Evolutionary conservation across 495 filamentous ascomycete genomes (phyloP), one percentile per base, ranked within the genome.

Genomic region (Penicillium daleae): DNA sequence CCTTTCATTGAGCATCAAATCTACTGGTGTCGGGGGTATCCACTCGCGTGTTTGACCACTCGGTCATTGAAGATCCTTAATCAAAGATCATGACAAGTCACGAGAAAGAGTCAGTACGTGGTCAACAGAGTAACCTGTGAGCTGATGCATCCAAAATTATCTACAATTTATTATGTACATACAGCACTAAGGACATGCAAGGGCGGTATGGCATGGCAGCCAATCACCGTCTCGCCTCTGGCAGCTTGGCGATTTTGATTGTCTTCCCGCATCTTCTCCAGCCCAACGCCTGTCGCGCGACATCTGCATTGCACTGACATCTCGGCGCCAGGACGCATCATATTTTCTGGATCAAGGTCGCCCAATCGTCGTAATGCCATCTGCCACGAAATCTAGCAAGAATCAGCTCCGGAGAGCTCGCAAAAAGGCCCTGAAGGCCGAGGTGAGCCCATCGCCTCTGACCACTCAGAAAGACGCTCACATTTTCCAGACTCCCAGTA

Each of bases 401-500:
- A 95, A 96, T 69, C 90, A 93, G 75, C 84, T 92, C 71, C 83
- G 90, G 72, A 85, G 90, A 71, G 92, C 92, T 32, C 92, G 92
- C 83, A 96, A 92, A 82, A 97, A 96, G 85, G 90, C 90, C 57
- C 83, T 90, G 65, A 91, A 92, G 77, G 57, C 49, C 19, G 66
- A 73, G 64, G 68, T 76, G 65, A 69, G 73, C 22, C 69, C 6
- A 54, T 37, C 17, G 40, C 22, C 48, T 49, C 19, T 50, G 32
- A 26, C n/a, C 39, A 26, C 27, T 5, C 17, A 27, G 37, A 31
- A 26, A 59, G 48, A 50, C 59, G 22, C 56, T 78, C 53, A 68
- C 52, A 56, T 39, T 51, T 44, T 22, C 13, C 44, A 68, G 65
- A 42, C 40, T 54, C 44, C 51, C 3, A 56, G 21, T 22, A 49